These are phyloP conservation scores for Penicillium vulpinum DNA, from an alignment of 2,329 filamentous ascomycete species.

Conservation along the genomic window DNA sequence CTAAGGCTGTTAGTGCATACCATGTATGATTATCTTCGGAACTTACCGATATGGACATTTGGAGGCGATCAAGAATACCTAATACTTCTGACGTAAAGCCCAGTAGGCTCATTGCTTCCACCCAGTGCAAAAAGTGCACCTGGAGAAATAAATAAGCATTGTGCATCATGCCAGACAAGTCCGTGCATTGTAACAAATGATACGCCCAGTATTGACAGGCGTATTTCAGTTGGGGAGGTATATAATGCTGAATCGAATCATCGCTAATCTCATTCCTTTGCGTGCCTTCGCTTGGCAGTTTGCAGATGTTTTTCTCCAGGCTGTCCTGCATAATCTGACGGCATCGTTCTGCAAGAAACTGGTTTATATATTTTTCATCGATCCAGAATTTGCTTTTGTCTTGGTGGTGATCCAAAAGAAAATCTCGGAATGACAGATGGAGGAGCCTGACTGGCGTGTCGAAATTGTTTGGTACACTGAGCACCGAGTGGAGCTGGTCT, in stretches of 20 bases:
- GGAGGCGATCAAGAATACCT: slow-evolving; percentile 16
- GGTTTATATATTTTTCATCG: neutral
- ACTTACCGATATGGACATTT: slow-evolving; percentile 23
- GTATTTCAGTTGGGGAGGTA: slow-evolving; percentile 4
- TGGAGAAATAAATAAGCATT: slow-evolving; percentile 19
- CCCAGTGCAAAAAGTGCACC: slow-evolving; percentile 27
- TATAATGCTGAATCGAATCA: neutral
- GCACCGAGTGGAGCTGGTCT: slow-evolving; percentile 5
- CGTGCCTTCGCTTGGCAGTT: neutral
- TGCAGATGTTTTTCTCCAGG: slow-evolving; percentile 10
- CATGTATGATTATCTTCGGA: neutral
- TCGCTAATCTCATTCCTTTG: neutral
- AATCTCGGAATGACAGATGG: slow-evolving; percentile 13
- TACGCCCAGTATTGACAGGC: slow-evolving; percentile 25
- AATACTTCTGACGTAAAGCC: slow-evolving; percentile 22
- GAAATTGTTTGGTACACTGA: slow-evolving; percentile 1
- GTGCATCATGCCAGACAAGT: neutral
- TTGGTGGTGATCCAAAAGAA: neutral
- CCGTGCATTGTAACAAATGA: slow-evolving; percentile 22
- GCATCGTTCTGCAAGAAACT: neutral
- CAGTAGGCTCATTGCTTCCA: slow-evolving; percentile 28
- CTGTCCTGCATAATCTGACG: neutral
- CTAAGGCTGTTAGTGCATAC: slow-evolving; percentile 10
- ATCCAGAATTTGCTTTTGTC: slow-evolving; percentile 1
- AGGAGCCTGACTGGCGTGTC: slow-evolving; percentile 1